Conservation (phyloP, 2,329 filamentous ascomycete species). For the Hortaea werneckii region DNA sequence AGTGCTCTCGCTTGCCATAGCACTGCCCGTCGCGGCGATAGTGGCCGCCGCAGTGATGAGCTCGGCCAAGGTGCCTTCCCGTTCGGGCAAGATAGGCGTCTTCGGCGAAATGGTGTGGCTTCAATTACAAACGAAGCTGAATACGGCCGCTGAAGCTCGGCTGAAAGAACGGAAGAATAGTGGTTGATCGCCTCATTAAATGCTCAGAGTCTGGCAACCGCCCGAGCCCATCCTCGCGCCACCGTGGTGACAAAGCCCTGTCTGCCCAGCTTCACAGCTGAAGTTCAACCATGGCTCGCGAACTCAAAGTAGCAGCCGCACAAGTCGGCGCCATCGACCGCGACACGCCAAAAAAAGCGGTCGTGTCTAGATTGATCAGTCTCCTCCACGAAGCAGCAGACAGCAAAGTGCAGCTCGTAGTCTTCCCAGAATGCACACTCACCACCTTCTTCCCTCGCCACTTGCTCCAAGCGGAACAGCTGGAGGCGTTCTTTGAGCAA, state of each 20-base stretch:
- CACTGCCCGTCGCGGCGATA: too few relatives aligned
- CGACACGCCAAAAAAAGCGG: slow-evolving; percentile 32
- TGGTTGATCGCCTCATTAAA: too few relatives aligned
- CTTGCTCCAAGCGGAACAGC: slow-evolving; percentile 29
- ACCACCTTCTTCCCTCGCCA: slow-evolving; percentile 49
- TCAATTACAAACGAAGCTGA: too few relatives aligned
- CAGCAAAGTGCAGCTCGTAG: slow-evolving; percentile 39
- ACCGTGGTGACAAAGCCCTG: neutral
- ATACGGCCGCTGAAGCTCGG: too few relatives aligned
- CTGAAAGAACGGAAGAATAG: too few relatives aligned
- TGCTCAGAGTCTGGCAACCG: too few relatives aligned
- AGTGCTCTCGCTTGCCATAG: too few relatives aligned
- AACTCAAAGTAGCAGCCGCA: slow-evolving; percentile 42
- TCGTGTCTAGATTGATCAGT: slow-evolving; percentile 39
- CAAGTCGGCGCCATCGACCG: slow-evolving; percentile 43
- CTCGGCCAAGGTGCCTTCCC: too few relatives aligned
- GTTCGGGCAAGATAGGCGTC: too few relatives aligned
- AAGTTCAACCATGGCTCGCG: slow-evolving; percentile 27
- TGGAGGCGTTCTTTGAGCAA: slow-evolving; percentile 44
- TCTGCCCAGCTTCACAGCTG: neutral
- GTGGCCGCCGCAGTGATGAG: too few relatives aligned
- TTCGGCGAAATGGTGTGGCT: too few relatives aligned
- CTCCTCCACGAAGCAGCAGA: slow-evolving; percentile 39
- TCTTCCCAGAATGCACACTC: slow-evolving; percentile 46
- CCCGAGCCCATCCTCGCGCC: too few relatives aligned